phyloP scores from a whole-genome alignment of 1,284 basidiomycete species.

The Tranzscheliella williamsii region DNA sequence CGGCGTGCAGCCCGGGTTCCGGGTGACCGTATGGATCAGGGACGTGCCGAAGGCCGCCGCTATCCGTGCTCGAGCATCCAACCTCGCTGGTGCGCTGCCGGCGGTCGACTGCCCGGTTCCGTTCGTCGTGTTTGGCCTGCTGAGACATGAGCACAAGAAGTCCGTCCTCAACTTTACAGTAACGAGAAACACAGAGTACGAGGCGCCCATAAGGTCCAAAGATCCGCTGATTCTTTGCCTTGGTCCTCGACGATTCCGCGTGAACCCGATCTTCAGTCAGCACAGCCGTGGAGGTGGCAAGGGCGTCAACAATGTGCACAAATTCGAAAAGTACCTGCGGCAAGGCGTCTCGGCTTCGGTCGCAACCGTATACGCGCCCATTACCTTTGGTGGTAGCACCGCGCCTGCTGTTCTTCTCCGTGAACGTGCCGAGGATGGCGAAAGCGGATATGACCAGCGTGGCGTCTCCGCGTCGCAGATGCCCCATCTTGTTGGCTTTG shows the following conservation, averaged over 20 bases:
- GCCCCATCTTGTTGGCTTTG: slow-evolving; percentile 81
- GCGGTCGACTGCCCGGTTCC: slow-evolving; percentile 63
- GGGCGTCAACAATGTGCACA: slow-evolving; percentile 94
- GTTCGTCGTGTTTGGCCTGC: slow-evolving; percentile 77
- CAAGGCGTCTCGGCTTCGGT: slow-evolving; percentile 73
- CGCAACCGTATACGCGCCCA: slow-evolving; percentile 77
- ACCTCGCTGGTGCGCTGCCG: neutral
- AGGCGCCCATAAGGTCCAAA: slow-evolving; percentile 86
- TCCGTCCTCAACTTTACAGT: slow-evolving; percentile 90
- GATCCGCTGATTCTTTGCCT: slow-evolving; percentile 86
- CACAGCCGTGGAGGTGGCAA: slow-evolving; percentile 76
- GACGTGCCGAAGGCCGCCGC: slow-evolving; percentile 50
- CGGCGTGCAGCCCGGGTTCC: slow-evolving; percentile 44
- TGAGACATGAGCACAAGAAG: slow-evolving; percentile 95
- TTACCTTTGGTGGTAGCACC: slow-evolving; percentile 74
- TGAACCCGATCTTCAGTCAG: slow-evolving; percentile 89
- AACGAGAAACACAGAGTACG: slow-evolving; percentile 93
- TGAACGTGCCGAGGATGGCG: slow-evolving; percentile 34
- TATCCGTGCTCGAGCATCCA: slow-evolving; percentile 28
- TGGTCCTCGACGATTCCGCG: slow-evolving; percentile 79
- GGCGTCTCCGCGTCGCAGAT: slow-evolving; percentile 55
- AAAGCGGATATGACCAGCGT: slow-evolving; percentile 53
- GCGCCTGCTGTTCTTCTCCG: slow-evolving; percentile 50
- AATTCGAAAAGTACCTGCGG: slow-evolving; percentile 89
- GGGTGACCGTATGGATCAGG: slow-evolving; percentile 40